These are phyloP conservation scores for Grigorovia humatica DNA, from an alignment of 805 yeast genomes.

Conservation along the genomic window DNA sequence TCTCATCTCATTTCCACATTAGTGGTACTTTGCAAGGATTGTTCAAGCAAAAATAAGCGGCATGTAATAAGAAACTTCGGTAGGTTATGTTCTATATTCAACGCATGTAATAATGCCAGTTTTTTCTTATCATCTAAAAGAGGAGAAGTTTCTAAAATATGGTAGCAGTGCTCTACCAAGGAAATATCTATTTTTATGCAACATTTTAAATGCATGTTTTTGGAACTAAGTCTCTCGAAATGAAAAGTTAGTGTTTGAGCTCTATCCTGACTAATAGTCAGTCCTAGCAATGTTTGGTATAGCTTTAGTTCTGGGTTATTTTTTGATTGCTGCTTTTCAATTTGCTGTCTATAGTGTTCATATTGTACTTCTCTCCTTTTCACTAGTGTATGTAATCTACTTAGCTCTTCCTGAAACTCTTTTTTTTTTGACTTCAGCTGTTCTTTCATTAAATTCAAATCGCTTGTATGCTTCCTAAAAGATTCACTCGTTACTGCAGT, in stretches of 20 bases:
- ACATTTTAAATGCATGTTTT: conserved; percentile 33
- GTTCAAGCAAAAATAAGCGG: not conserved
- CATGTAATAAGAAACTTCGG: not conserved
- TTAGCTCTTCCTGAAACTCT: not conserved
- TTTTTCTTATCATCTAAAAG: too few species aligned
- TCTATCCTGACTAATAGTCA: conserved; percentile 38
- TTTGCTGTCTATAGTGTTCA: not conserved
- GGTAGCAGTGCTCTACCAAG: not conserved
- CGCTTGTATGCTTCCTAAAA: too few species aligned
- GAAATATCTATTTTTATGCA: conserved; percentile 36
- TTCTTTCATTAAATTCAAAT: too few species aligned
- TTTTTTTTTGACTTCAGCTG: too few species aligned
- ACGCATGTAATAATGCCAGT: not conserved
- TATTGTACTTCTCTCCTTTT: not conserved
- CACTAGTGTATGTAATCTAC: not conserved
- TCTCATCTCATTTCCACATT: not conserved
- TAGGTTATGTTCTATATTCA: not conserved
- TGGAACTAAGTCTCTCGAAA: conserved; percentile 39
- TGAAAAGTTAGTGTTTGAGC: conserved; percentile 32
- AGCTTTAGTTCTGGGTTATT: conserved; percentile 43
- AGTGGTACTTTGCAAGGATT: not conserved
- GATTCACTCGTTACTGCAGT: too few species aligned
- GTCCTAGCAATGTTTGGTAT: conserved; percentile 46
- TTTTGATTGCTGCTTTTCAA: conserved; percentile 35
- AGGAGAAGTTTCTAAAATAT: not conserved